phyloP scores from a whole-genome alignment of 2,329 filamentous ascomycete species.

The Rutstroemia sp. region DNA sequence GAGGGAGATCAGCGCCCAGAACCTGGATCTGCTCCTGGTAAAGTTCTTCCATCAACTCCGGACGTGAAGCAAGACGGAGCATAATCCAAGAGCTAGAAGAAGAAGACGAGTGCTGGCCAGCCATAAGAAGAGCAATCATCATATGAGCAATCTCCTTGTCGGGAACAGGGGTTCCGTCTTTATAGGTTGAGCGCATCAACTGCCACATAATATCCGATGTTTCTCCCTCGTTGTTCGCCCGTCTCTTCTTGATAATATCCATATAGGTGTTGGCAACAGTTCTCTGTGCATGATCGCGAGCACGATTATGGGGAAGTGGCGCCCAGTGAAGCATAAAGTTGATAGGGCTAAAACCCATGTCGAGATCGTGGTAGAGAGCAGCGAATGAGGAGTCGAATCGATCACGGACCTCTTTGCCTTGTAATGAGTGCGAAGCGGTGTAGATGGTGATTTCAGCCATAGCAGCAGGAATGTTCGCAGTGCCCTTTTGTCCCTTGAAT shows the following conservation, averaged over 20 bases:
- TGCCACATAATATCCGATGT: slow-evolving; percentile 81
- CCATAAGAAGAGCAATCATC: slow-evolving; percentile 92
- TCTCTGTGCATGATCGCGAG: slow-evolving; percentile 69
- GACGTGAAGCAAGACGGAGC: slow-evolving; percentile 69
- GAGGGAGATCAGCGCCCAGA: slow-evolving; percentile 67
- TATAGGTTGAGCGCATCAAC: slow-evolving; percentile 78
- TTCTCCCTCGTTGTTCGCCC: slow-evolving; percentile 40
- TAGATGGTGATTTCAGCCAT: slow-evolving; percentile 88
- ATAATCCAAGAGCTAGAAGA: slow-evolving; percentile 82
- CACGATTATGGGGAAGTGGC: slow-evolving; percentile 80
- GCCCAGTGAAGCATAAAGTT: slow-evolving; percentile 90
- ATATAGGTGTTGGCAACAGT: slow-evolving; percentile 78
- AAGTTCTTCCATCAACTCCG: slow-evolving; percentile 72
- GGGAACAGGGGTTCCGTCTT: slow-evolving; percentile 70
- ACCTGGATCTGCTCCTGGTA: slow-evolving; percentile 71
- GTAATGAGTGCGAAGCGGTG: slow-evolving; percentile 77
- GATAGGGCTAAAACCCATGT: slow-evolving; percentile 82
- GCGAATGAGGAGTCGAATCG: slow-evolving; percentile 77
- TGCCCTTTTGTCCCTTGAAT: slow-evolving; percentile 62
- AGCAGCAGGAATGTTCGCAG: slow-evolving; percentile 63
- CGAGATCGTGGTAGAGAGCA: slow-evolving; percentile 77
- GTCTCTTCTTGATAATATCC: slow-evolving; percentile 69
- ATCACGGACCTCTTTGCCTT: slow-evolving; percentile 75
- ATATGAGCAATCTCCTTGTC: slow-evolving; percentile 84
- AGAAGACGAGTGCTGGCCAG: slow-evolving; percentile 82